These are phyloP conservation scores for Filobasidium uniguttulatum DNA, from an alignment of 1,284 basidiomycete genomes.

Conservation along the genomic window DNA sequence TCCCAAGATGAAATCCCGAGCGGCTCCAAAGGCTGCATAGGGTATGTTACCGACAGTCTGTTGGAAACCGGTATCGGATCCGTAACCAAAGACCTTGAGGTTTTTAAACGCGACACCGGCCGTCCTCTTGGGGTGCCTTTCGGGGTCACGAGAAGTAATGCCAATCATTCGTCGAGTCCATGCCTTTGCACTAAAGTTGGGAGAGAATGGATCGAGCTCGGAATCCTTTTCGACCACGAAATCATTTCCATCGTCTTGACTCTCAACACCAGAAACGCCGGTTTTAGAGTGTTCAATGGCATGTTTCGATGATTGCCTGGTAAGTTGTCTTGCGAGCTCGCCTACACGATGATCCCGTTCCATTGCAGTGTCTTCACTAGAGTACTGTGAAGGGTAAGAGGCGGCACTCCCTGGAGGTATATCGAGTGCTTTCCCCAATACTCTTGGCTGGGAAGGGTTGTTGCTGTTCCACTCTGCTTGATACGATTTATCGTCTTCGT, in stretches of 20 bases:
- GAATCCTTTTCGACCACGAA: slow-evolving; percentile 22
- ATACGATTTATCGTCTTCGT: too few relatives aligned
- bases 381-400: too few relatives aligned
- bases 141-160: slow-evolving; percentile 25
- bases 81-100: slow-evolving; percentile 40
- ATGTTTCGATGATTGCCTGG: slow-evolving; percentile 18
- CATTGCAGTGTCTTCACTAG: too few relatives aligned
- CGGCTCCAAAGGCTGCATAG: slow-evolving; percentile 26
- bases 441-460: too few relatives aligned
- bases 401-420: too few relatives aligned
- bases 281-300: neutral
- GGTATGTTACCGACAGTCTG: slow-evolving; percentile 40
- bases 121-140: slow-evolving; percentile 28
- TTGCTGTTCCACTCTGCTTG: too few relatives aligned
- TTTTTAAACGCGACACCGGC: slow-evolving; percentile 41
- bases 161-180: slow-evolving; percentile 35
- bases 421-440: too few relatives aligned
- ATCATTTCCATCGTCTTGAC: slow-evolving; percentile 17
- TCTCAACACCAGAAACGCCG: neutral
- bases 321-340: slow-evolving; percentile 25
- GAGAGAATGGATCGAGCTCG: slow-evolving; percentile 37
- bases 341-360: slow-evolving; percentile 14
- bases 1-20: slow-evolving; percentile 29
- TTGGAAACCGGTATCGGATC: slow-evolving; percentile 41
- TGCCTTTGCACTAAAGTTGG: slow-evolving; percentile 35